Evolutionary conservation across 805 yeast species (phyloP).

Genomic region (Nematodospora valgi): DNA sequence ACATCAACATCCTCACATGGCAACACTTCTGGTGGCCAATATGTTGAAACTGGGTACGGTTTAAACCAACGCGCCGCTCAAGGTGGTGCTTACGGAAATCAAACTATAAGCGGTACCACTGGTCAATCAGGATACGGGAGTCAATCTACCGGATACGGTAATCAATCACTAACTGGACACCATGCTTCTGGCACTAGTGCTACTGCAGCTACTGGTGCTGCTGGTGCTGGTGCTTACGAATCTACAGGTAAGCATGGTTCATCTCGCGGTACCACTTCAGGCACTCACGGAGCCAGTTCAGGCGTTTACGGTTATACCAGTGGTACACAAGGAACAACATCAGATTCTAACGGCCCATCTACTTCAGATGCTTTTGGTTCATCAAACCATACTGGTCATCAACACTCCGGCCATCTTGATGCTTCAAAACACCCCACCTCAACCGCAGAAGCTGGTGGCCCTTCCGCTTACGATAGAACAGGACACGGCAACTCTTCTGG

Average conservation of each 20-base stretch:
- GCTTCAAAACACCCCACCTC: slow-evolving; percentile 4
- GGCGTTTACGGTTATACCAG: slow-evolving; percentile 12
- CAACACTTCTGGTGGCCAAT: slow-evolving; percentile 10
- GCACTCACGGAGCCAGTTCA: slow-evolving; percentile 6
- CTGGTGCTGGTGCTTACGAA: slow-evolving; percentile 15
- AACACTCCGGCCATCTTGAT: slow-evolving; percentile 5
- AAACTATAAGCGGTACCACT: slow-evolving; percentile 3
- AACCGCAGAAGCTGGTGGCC: neutral
- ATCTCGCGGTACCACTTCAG: slow-evolving; percentile 2
- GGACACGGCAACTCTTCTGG: slow-evolving; percentile 2
- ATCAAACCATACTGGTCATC: slow-evolving; percentile 2
- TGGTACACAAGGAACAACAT: no score
- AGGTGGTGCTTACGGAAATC: slow-evolving; percentile 9
- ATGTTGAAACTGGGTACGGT: slow-evolving; percentile 5
- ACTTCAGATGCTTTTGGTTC: slow-evolving; percentile 8
- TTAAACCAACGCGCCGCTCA: slow-evolving; percentile 3
- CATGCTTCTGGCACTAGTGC: slow-evolving; percentile 11
- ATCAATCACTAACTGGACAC: slow-evolving; percentile 7
- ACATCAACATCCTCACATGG: slow-evolving; percentile 12
- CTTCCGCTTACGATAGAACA: neutral
- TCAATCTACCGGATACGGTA: slow-evolving; percentile 6
- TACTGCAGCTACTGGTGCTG: slow-evolving; percentile 6
- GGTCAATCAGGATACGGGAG: slow-evolving; percentile 8
- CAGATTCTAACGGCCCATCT: slow-evolving; percentile 1
- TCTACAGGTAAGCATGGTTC: slow-evolving; percentile 8